Base-by-base conservation (phyloP, 768 basidiomycete genomes). In the Strobilomyces confusus region DNA sequence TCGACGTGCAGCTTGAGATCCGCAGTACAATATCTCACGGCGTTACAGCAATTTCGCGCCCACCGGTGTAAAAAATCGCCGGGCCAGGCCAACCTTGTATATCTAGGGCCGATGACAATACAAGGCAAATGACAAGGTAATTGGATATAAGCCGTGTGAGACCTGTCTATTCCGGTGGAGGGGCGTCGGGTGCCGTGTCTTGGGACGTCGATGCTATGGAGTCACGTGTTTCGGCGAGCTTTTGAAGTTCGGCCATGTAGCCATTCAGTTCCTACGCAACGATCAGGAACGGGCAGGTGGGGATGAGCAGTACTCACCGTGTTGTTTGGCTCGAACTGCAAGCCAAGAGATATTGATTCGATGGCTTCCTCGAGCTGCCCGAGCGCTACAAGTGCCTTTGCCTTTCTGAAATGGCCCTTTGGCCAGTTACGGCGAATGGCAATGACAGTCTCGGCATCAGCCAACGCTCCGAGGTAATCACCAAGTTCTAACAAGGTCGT, bases 381-480 rank as follows among this genome's bases (percentile, higher is more conserved):
- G 46, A 99, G 75, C 20, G 81, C 92, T 2, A 89, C 74, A 40
- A 99, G 74, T 0, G 95, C 92, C 66, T 92, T 92, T 2, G 92
- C 89, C 66, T 89, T 94, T 54, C 97, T 80, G 77, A 97, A 97
- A 69, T 98, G 91, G 0, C 94, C 97, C 66, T 98, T 99, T 62
- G 89, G 82, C 95, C 95, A 98, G 42, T 83, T 84, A 51, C 85
- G 77, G 63, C 92, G 89, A 48, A 97, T 73, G 58, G 81, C 71
- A 38, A 97, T 86, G 63, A 98, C 93, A 2, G 86, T 84, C 52
- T 98, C 94, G 0, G 97, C 94, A 64, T 99, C 97, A 25, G 84
- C 84, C 9, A 95, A 73, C 5, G 93, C 87, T 22, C 81, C 79
- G 47, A 92, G 77, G 60, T 76, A 86, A 69, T 95, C 91, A 11